Base-by-base conservation (phyloP, 2,329 filamentous ascomycete genomes). In the Ambrosiella beaveri region DNA sequence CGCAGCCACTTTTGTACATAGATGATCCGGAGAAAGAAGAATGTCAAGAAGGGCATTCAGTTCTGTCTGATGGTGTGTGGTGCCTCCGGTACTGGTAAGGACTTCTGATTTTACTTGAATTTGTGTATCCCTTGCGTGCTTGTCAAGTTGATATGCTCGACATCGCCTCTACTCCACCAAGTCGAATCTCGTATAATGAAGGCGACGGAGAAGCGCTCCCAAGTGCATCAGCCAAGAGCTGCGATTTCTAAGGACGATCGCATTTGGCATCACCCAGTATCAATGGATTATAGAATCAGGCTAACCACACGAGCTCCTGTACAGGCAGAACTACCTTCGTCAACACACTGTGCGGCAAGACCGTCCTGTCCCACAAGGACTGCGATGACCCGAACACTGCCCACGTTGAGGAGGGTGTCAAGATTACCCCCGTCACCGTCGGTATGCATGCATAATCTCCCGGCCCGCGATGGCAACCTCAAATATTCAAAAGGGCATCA, bases 21-120 rank as follows among this genome's bases (percentile, higher is more conserved):
- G 94, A 93, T 95, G 86, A 90, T 96, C 72, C 90, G 93, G 76
- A 86, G 88, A 75, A 98, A 98, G 91, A 98, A 98, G 87, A 97
- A 98, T 81, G 91, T 98, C 77, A 96, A 96, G 86, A 96, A 96
- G 82, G 93, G 93, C 71, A 97, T 98, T 70, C 93, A 98, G 80
- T 98, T 98, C 79, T 97, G 90, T 74, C 75, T 98, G 81, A 98
- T 98, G 93, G 93, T 98, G 69, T 97, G 93, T 71, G 93, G 93
- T 77, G 93, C 93, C 71, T 97, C 91, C 66, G 93, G 93, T 73
- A 97, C 93, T 74, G 93, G 89, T 95, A 82, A 68, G 80, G 44
- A 47, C 61, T 60, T 58, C 63, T 17, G 15, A 13, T 58, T 59
- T 62, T 61, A 60, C 59, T 44, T 63, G 54, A 54, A 17, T 13